Conservation (phyloP, 2,329 filamentous ascomycete genomes). For the Stachybotrys chlorohalonatus region DNA sequence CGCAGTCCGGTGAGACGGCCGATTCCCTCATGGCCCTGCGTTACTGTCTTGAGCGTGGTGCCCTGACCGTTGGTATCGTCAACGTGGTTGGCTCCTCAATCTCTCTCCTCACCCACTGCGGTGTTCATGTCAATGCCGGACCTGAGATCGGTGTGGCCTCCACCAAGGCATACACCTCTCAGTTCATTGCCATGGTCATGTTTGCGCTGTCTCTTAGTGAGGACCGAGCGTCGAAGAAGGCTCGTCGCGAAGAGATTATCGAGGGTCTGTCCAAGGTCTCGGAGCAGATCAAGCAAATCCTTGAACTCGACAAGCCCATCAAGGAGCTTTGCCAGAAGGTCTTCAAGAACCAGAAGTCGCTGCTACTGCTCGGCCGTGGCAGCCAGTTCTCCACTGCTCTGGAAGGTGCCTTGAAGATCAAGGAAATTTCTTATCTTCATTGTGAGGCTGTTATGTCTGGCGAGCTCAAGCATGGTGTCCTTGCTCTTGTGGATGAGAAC, state of each 20-base stretch:
- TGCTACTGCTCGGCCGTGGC: conserved; percentile 87
- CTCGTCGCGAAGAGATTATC: conserved; percentile 92
- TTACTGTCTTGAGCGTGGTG: conserved; percentile 96
- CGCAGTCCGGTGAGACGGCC: conserved; percentile 96
- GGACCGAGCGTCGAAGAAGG: conserved; percentile 89
- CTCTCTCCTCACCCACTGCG: conserved; percentile 96
- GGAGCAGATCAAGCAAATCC: conserved; percentile 81
- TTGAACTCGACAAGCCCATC: conserved; percentile 86
- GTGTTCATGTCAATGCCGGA: conserved; percentile 98
- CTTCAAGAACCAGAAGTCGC: conserved; percentile 95
- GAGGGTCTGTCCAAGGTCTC: conserved; percentile 83
- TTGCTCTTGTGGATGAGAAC: conserved; percentile 96
- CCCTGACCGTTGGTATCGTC: conserved; percentile 94
- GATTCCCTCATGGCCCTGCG: conserved; percentile 95
- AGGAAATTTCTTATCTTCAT: conserved; percentile 99
- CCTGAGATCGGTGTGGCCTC: conserved; percentile 98
- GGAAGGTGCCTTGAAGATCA: conserved; percentile 97
- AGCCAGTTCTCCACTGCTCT: conserved; percentile 95
- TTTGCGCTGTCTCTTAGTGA: conserved; percentile 94
- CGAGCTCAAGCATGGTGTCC: conserved; percentile 96
- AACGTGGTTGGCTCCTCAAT: conserved; percentile 98
- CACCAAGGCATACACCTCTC: conserved; percentile 98
- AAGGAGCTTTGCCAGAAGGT: conserved; percentile 88
- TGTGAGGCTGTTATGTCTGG: conserved; percentile 99
- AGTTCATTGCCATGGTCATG: conserved; percentile 99